These are phyloP conservation scores for Ceratocystis huliohia DNA, from an alignment of 2,329 filamentous ascomycete species.

Conservation along the genomic window DNA sequence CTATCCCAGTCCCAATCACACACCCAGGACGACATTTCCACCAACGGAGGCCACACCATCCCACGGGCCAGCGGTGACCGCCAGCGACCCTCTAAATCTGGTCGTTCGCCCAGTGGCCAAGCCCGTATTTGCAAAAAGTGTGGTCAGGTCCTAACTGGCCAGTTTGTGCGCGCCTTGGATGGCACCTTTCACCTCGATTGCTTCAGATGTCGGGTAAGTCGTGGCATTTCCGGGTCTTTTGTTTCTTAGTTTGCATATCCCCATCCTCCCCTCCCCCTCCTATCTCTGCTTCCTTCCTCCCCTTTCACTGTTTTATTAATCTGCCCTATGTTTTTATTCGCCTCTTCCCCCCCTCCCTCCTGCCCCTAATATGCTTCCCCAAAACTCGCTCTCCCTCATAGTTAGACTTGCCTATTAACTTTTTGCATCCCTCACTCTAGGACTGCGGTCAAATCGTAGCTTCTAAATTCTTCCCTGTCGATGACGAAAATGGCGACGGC, in stretches of 20 bases:
- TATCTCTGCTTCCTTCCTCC: constrained; percentile 11
- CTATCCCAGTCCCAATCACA: constrained; percentile 16
- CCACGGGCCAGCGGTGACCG: constrained; percentile 17
- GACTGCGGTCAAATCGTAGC: constrained; percentile 95
- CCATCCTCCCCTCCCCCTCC: constrained; percentile 13
- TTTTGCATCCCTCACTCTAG: constrained; percentile 35
- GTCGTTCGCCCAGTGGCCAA: constrained; percentile 46
- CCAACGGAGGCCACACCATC: background rate
- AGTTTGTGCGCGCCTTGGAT: constrained; percentile 87
- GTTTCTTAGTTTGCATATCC: constrained; percentile 16
- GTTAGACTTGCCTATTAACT: constrained; percentile 16
- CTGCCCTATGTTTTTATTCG: background rate
- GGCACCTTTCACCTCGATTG: constrained; percentile 95
- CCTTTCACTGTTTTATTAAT: background rate
- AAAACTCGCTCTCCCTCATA: constrained; percentile 13
- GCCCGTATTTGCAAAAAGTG: constrained; percentile 73
- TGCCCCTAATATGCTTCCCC: background rate
- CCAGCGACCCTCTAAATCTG: constrained; percentile 28
- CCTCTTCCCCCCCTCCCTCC: background rate
- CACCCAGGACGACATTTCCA: background rate
- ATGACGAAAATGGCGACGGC: constrained; percentile 69
- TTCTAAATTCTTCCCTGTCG: constrained; percentile 96
- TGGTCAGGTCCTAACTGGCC: constrained; percentile 72
- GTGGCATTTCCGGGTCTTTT: background rate
- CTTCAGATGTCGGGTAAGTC: constrained; percentile 84